A percentile compares a stretch with the other conserved stretches of the same genome.
Evolutionary conservation across 176 grass and related monocot species (phyloP).

Genomic region (Carex kokanica): DNA sequence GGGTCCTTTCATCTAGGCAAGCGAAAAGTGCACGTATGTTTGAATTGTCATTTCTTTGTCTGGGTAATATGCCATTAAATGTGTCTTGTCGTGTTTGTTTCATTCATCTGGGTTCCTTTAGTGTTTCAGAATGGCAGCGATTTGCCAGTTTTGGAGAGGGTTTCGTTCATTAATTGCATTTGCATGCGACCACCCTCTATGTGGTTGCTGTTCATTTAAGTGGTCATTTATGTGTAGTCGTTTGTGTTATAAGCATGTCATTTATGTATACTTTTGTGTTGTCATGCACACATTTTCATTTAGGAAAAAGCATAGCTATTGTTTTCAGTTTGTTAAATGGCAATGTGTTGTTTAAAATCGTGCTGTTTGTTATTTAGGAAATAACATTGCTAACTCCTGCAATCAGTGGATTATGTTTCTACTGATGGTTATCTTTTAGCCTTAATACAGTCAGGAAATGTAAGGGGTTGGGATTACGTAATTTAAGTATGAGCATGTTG

Average conservation of each 20-base stretch:
- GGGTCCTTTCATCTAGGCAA: not conserved
- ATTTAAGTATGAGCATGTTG: not conserved
- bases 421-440: not conserved
- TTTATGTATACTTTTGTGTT: constrained; percentile 7
- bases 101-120: not conserved
- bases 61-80: constrained; percentile 4
- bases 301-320: constrained; percentile 17
- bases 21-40: not conserved
- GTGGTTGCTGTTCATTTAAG: constrained; percentile 18
- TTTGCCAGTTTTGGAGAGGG: constrained; percentile 29
- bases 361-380: constrained; percentile 8
- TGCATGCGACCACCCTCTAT: constrained; percentile 21
- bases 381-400: not conserved
- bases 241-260: constrained; percentile 29
- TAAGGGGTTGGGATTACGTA: not conserved
- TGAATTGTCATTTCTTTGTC: not conserved
- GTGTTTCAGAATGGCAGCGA: constrained; percentile 31
- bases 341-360: not conserved
- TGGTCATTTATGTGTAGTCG: constrained; percentile 23
- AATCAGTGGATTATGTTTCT: not conserved
- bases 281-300: constrained; percentile 19
- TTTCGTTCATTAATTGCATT: constrained; percentile 26
- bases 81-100: constrained; percentile 7
- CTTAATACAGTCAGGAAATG: not conserved
- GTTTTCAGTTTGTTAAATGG: constrained; percentile 10